Percentiles rank a stretch among this genome's conserved stretches.
Evolutionary conservation across 768 basidiomycete species (phyloP).

Genomic region (Guyanaporus albipodus): DNA sequence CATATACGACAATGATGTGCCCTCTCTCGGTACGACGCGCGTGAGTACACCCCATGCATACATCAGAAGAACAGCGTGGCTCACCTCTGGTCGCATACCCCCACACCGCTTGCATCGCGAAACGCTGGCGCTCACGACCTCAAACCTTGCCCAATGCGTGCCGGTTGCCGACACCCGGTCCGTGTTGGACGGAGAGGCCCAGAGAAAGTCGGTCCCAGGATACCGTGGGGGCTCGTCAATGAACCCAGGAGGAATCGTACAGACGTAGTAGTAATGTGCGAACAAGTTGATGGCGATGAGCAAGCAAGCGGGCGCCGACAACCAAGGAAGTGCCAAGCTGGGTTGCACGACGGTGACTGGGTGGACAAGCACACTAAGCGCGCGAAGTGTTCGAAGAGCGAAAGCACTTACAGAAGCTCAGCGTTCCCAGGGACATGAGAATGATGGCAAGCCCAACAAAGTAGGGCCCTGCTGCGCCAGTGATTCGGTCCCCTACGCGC

Average conservation of each 20-base stretch:
- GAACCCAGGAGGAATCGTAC: conserved; percentile 77
- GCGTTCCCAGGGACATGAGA: conserved; percentile 61
- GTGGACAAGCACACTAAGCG: not conserved
- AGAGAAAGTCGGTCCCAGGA: conserved; percentile 43
- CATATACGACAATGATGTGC: conserved; percentile 93
- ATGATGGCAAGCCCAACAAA: conserved; percentile 81
- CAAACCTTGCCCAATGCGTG: too few species aligned
- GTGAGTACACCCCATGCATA: conserved; percentile 9
- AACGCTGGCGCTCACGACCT: conserved; percentile 50
- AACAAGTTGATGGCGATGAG: conserved; percentile 74
- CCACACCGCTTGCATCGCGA: conserved; percentile 70
- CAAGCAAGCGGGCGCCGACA: conserved; percentile 65
- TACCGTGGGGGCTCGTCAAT: conserved; percentile 53
- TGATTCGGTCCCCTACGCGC: conserved; percentile 69
- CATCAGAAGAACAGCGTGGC: conserved; percentile 16
- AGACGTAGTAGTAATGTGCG: conserved; percentile 82
- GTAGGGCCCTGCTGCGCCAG: conserved; percentile 87
- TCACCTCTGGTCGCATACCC: conserved; percentile 72
- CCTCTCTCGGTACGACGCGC: conserved; percentile 56
- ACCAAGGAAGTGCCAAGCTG: conserved; percentile 50
- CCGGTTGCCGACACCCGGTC: conserved; percentile 28
- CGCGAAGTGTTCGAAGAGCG: not conserved
- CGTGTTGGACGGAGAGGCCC: conserved; percentile 43
- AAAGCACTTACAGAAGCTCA: conserved; percentile 79
- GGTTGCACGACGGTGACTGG: conserved; percentile 80